phyloP scores from a whole-genome alignment of 257 asterid genomes.

The Vinca minor region DNA sequence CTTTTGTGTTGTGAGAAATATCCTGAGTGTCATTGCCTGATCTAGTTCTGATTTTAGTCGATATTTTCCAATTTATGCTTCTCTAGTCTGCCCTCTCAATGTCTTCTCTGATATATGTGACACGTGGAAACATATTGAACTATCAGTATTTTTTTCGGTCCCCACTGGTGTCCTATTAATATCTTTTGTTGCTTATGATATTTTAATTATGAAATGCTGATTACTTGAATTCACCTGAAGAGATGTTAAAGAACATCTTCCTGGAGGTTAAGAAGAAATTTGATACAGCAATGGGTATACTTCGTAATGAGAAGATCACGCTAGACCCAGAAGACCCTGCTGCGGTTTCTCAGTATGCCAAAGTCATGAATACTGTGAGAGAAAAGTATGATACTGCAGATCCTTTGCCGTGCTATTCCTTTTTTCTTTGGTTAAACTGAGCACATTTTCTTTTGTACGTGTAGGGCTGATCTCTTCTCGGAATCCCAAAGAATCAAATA shows the following conservation, averaged over 20 bases:
- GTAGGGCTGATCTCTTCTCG: conserved; percentile 76
- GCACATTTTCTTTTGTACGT: conserved; percentile 15
- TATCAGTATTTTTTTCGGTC: no score
- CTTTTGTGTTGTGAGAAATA: background rate
- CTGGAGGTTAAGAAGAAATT: conserved; percentile 85
- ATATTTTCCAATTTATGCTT: background rate
- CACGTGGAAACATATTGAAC: background rate
- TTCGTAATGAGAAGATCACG: conserved; percentile 76
- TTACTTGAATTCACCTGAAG: conserved; percentile 38
- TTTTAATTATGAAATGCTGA: conserved; percentile 13
- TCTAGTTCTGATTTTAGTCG: background rate
- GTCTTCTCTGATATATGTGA: background rate
- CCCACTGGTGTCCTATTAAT: background rate
- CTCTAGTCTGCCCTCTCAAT: background rate
- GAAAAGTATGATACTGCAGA: conserved; percentile 50
- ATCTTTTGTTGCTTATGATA: background rate
- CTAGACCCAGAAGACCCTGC: conserved; percentile 76
- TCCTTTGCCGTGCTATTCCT: background rate
- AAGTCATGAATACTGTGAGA: conserved; percentile 67
- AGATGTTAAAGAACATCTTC: conserved; percentile 85
- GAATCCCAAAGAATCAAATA: conserved; percentile 81
- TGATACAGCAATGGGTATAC: conserved; percentile 73
- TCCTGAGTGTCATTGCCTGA: background rate
- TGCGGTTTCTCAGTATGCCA: conserved; percentile 81
- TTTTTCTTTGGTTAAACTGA: background rate